Evolutionary conservation across 768 basidiomycete genomes (phyloP), one percentile per base, ranked within the genome.

Genomic region (Mycena venus): DNA sequence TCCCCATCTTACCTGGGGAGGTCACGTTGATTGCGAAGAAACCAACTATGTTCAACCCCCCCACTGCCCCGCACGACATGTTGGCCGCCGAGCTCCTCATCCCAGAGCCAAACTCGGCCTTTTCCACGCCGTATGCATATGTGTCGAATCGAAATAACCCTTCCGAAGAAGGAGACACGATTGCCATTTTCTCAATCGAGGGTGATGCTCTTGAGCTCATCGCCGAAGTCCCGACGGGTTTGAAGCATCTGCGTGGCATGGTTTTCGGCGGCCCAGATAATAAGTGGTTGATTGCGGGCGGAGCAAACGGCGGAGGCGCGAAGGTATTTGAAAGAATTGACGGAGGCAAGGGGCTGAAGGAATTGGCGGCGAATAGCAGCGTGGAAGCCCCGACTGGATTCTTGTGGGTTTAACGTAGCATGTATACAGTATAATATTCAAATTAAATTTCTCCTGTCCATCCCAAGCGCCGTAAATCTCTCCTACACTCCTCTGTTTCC

Each of bases 91-190:
- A 95, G 78, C 88, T 95, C 73, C 85, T 94, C 67, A 84, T 94
- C 69, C 90, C 93, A 0, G 78, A 83, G 8, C 85, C 91, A 15
- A 91, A 91, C 73, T 49, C 83, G 9, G 79, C 86, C 4, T 93
- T 87, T 83, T 85, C 91, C 0, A 85, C 83, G 0, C 86, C 90
- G 3, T 92, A 92, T 80, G 83, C 95, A 19, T 96, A 95, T 79
- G 83, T 90, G 14, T 93, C 94, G 4, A 96, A 95, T 82, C 88
- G 95, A 36, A 92, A 95, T 77, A 91, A 94, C 78, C 91, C 91
- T 6, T 88, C 90, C 25, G 85, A 90, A 0, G 90, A 88, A 56
- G 94, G 95, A 27, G 95, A 96, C 80, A 89, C 90, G 34, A 90
- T 96, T 74, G 88, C 94, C 7, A 88, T 95, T 36, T 95, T 93